Evolutionary conservation across 2,329 filamentous ascomycete genomes (phyloP).

Genomic region (Teratosphaeria nubilosa): DNA sequence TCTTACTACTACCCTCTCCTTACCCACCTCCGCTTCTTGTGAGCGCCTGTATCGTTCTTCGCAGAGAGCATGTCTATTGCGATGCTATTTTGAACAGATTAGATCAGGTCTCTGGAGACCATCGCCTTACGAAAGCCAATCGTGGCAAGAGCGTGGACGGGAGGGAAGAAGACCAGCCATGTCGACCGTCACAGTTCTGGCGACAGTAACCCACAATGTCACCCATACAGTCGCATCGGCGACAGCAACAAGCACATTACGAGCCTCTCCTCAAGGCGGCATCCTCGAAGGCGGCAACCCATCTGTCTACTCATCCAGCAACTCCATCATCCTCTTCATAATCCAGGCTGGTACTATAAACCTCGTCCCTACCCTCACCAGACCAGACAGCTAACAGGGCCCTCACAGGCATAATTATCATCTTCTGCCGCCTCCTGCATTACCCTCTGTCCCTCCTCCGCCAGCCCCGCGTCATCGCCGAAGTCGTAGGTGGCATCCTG

Average conservation of each 20-base stretch:
- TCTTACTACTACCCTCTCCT: not conserved
- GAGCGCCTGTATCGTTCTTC: not conserved
- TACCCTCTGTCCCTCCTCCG: slow-evolving; percentile 67
- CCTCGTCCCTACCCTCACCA: not conserved
- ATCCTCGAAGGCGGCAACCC: slow-evolving; percentile 64
- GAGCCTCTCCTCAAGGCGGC: slow-evolving; percentile 50
- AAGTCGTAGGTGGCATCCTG: slow-evolving; percentile 75
- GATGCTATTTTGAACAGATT: not conserved
- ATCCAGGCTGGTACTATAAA: slow-evolving; percentile 47
- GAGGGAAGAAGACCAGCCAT: not conserved
- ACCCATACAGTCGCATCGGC: slow-evolving; percentile 17
- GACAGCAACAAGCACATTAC: slow-evolving; percentile 18
- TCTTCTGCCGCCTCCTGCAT: slow-evolving; percentile 64
- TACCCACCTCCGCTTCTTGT: not conserved
- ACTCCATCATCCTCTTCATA: slow-evolving; percentile 67
- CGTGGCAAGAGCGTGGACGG: not conserved
- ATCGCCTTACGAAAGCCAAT: not conserved
- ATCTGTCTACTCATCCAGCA: slow-evolving; percentile 55
- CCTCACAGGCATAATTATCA: slow-evolving; percentile 52
- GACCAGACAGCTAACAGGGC: not conserved
- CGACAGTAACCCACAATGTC: slow-evolving; percentile 9
- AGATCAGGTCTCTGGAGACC: not conserved
- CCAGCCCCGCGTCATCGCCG: slow-evolving; percentile 73
- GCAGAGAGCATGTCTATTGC: not conserved
- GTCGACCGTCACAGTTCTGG: slow-evolving; percentile 12